Base-by-base conservation (phyloP, 768 basidiomycete species). In the Mycena galericulata region DNA sequence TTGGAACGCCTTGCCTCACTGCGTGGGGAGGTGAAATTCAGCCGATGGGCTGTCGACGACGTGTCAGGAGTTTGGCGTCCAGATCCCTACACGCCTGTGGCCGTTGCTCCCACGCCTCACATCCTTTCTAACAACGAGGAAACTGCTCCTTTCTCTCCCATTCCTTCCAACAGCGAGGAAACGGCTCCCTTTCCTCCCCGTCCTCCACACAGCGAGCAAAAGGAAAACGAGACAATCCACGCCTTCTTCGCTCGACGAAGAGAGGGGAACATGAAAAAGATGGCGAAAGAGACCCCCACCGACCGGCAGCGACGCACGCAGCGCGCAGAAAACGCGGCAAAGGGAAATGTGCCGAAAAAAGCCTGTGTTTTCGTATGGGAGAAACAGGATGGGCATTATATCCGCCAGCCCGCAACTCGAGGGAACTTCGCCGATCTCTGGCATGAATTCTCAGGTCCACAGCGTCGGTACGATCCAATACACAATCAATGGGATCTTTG, bases 401-500 rank as follows among this genome's bases (percentile, higher is more conserved):
- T 60, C 32, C 58, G 58, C 17, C 58, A 49, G 3, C 30, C 26
- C 4, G 27, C 3, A 36, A 12, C 3, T 24, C 29, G 45, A 36
- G 34, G 45, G 8, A 15, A 18, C 15, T 49, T n/a, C 46, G 32
- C 10, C n/a, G n/a, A 60, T 17, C 34, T 34, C 58, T 60, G 43
- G 45, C 3, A 4, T 26, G 34, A 32, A 17, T 60, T 34, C 20
- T 45, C 46, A 15, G 30, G 32, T 36, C 22, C 45, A 32, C 30
- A 60, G 46, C 58, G 58, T 36, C 43, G 55, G 9, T 57, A n/a
- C 27, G 55, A 57, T 29, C 40, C 40, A 2, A 11, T 41, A 5
- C 14, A 2, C 11, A 46, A 58, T 24, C 18, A 58, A 46, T 58
- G 57, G 57, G 57, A 58, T 18, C 57, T 58, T n/a, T 58, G 57